Evolutionary conservation across 1,284 basidiomycete genomes (phyloP), one percentile per base, ranked within the genome.

Genomic region (Pholiota adiposa): DNA sequence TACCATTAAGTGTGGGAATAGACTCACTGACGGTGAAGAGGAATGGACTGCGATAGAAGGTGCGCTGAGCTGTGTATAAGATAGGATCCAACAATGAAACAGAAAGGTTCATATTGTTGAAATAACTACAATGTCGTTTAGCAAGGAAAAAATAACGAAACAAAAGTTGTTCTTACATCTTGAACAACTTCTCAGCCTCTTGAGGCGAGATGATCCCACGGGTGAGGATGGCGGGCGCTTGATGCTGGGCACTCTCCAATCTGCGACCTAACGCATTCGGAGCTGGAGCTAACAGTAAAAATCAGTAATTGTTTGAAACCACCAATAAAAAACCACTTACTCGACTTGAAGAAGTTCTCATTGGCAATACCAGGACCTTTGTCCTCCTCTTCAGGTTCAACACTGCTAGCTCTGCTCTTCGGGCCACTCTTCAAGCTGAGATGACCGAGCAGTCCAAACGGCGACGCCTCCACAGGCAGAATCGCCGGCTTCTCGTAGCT

Each of bases 1-100:
- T 31, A 63, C 36, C 5, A 66, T 38, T 12, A n/a, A 19, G 11
- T 16, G 33, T 31, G 25, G 27, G 27, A 29, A 27, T 54, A 11
- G 65, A 84, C 90, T 84, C 68, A 93, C 90, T 85, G 57, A 90
- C 89, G 38, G 91, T 93, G 73, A 93, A 93, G 52, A 93, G 71
- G 75, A 93, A 93, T 0, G 90, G 88, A 63, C 89, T 91, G 18
- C 90, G 83, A 69, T 83, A 81, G 69, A 84, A 85, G n/a, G 87
- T 89, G 63, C 80, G 83, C 60, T 88, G 87, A 9, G 90, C 84
- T 0, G 88, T 90, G 68, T 93, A 91, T 11, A 93, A 78, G n/a
- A 80, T 77, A 7, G 89, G 89, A 67, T 93, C 91, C 23, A 93
- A 75, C 18, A 93, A 74, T 7, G 84, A 91, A 21, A 88, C 71